Evolutionary conservation across 768 basidiomycete genomes (phyloP).

Genomic region (Lentinula detonsa): DNA sequence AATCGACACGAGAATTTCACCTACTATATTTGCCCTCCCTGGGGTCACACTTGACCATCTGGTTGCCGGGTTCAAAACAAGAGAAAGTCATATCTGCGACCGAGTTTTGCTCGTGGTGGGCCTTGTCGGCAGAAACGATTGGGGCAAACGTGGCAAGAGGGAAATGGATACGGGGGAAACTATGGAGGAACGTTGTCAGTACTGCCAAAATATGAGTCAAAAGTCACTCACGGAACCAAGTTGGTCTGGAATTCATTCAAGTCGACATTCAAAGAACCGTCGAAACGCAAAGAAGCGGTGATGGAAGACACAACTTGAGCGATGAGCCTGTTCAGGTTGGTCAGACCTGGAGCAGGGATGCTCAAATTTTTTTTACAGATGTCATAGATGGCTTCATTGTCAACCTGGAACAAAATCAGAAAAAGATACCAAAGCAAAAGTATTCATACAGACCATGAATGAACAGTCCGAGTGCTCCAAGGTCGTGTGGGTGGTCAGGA

Average conservation of each 20-base stretch:
- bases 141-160: constrained; percentile 95
- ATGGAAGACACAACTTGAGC: constrained; percentile 99
- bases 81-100: constrained; percentile 98
- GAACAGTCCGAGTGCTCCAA: constrained; percentile 99
- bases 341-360: constrained; percentile 81
- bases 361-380: constrained; percentile 96
- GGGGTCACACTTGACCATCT: constrained; percentile 96
- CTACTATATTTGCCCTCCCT: constrained; percentile 97
- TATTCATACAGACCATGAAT: constrained; percentile 74
- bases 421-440: constrained; percentile 5
- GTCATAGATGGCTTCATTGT: constrained; percentile 99
- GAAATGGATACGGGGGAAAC: constrained; percentile 98
- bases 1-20: constrained; percentile 19
- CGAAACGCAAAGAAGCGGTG: constrained; percentile 95
- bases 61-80: constrained; percentile 95
- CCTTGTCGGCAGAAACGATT: constrained; percentile 90
- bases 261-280: constrained; percentile 96
- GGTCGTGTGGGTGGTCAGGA: constrained; percentile 97
- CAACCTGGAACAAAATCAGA: constrained; percentile 49
- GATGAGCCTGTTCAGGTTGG: constrained; percentile 93
- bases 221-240: constrained; percentile 77
- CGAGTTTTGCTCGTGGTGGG: constrained; percentile 93
- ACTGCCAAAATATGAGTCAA: background rate
- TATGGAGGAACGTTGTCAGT: constrained; percentile 19
- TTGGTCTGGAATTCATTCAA: constrained; percentile 99